These are phyloP conservation scores for Penicillium thymicola DNA, from an alignment of 2,329 filamentous ascomycete genomes.

Conservation along the genomic window DNA sequence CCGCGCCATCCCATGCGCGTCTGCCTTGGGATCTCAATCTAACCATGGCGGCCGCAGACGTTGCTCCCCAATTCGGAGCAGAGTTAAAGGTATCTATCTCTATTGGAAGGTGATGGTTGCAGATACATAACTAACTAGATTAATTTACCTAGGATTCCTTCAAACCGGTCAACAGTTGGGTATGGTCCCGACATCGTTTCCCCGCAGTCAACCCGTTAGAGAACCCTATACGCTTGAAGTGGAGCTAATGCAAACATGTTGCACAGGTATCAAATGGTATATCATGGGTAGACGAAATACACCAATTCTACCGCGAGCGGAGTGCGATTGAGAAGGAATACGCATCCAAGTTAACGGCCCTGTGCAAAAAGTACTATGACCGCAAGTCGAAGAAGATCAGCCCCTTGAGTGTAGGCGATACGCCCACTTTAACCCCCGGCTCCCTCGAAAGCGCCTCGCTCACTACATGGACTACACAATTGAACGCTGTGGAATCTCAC, in stretches of 20 bases:
- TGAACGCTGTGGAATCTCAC: conserved; percentile 82
- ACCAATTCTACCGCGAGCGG: conserved; percentile 94
- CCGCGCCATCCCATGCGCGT: conserved; percentile 26
- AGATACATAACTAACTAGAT: conserved; percentile 20
- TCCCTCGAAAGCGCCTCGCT: conserved; percentile 94
- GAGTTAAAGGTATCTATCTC: conserved; percentile 78
- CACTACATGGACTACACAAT: conserved; percentile 93
- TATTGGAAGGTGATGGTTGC: background rate
- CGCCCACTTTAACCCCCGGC: conserved; percentile 85
- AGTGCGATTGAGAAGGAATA: conserved; percentile 97
- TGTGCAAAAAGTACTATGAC: conserved; percentile 96
- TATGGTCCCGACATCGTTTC: conserved; percentile 38
- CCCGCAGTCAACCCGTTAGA: conserved; percentile 12
- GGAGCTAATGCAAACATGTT: conserved; percentile 20
- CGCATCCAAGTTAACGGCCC: conserved; percentile 75
- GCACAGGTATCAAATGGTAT: conserved; percentile 74
- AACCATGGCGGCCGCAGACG: conserved; percentile 75
- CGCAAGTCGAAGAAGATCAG: conserved; percentile 91
- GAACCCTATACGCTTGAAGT: conserved; percentile 6
- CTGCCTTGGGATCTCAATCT: conserved; percentile 17
- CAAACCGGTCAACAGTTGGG: conserved; percentile 90
- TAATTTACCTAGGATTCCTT: conserved; percentile 73
- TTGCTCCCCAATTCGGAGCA: conserved; percentile 80
- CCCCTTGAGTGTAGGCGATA: conserved; percentile 87
- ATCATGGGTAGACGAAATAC: conserved; percentile 91